Conservation (phyloP, 202 grass and related monocot species). For the Schoenoplectus tabernaemontani region DNA sequence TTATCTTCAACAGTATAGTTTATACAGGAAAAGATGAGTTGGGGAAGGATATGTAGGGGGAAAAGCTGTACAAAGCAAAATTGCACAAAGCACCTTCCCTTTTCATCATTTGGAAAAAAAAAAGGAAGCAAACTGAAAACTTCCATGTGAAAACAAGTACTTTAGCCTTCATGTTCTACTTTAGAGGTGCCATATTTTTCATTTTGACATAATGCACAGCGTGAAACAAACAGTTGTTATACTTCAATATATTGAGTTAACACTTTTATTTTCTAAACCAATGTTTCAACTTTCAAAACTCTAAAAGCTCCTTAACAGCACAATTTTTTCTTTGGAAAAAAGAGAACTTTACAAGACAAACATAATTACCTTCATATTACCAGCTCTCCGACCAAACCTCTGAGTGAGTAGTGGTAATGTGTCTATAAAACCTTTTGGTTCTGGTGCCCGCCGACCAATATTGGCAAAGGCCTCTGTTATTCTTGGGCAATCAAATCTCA, state of each 20-base stretch:
- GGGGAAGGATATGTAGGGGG: background rate
- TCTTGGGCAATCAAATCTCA: constrained; percentile 64
- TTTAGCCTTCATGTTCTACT: background rate
- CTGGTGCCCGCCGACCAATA: constrained; percentile 50
- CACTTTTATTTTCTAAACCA: background rate
- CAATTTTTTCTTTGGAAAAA: constrained; percentile 1
- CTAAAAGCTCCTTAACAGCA: background rate
- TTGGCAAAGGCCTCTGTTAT: constrained; percentile 73
- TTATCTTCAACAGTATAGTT: background rate
- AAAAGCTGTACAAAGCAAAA: background rate
- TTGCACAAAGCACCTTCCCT: background rate
- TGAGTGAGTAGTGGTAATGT: constrained; percentile 84
- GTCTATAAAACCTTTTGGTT: constrained; percentile 71
- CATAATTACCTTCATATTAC: constrained; percentile 73
- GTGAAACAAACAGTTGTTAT: background rate
- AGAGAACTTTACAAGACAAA: background rate
- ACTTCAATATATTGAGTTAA: background rate
- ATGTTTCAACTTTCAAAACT: background rate
- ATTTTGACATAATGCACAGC: background rate
- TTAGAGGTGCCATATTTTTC: background rate
- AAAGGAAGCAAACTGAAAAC: background rate
- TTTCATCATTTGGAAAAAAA: background rate
- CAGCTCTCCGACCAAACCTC: constrained; percentile 80
- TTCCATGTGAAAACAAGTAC: background rate
- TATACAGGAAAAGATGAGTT: background rate